Evolutionary conservation across 2,329 filamentous ascomycete genomes (phyloP), one percentile per base, ranked within the genome.

Genomic region (Hypoxylon sp.): DNA sequence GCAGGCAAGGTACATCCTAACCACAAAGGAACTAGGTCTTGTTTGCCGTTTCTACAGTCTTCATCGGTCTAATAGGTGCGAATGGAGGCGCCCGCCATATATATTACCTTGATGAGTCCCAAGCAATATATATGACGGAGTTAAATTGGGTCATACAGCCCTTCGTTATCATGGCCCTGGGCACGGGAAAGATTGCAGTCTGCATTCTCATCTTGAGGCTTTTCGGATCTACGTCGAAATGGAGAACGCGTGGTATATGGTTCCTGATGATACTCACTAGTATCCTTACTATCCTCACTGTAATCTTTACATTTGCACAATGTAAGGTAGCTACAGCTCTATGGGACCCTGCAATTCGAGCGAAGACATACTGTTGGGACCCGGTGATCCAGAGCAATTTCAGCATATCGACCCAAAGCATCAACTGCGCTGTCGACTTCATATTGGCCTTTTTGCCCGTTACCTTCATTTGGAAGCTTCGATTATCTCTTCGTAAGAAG

Each of bases 231-330:
- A 32, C 32, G 11, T 58, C 55, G 21, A 50, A 5, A 19, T 43
- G 45, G 34, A 12, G 43, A 29, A 39, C 21, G 45, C 8, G 12
- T 16, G 1, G n/a, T 5, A 41, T 58, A 21, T 58, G 55, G 45
- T 8, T 30, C 11, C 2, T 50, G 21, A 50, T 58, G 32, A 27
- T 48, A 8, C 19, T 48, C 29, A 53, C n/a, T 1, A 46, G 14
- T 2, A 32, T 66, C 21, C 5, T 50, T 3, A 50, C 9, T 11
- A 32, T 50, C 14, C 25, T 63, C 1, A 19, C 34, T 8, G 41
- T 50, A 0, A 45, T 66, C 1, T 27, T 69, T n/a, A 61, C 51
- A 5, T 69, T 57, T 14, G 43, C 50, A 0, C 62, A 63, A 43
- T 69, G 66, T 16, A 5, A 32, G 0, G 7, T n/a, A 2, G 14